Base-by-base conservation (phyloP, 2,329 filamentous ascomycete species). In the Aspergillus sp. region DNA sequence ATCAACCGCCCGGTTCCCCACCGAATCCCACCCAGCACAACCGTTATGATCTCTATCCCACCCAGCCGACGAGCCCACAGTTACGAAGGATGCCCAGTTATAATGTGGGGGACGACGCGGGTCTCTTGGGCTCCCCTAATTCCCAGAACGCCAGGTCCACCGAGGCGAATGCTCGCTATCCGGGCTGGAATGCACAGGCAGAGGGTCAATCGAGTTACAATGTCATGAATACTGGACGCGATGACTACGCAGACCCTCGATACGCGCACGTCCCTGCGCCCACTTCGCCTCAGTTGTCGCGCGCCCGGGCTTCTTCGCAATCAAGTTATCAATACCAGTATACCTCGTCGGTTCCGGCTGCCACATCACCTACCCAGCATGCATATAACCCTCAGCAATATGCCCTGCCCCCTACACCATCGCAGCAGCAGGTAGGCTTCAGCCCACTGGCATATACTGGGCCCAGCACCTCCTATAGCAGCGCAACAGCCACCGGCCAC, bases 101-200 rank as follows among this genome's bases (percentile, higher is more conserved):
- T 79, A 88, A 92, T 74, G 86, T 84, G 66, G 90, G 89, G 65
- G 91, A 95, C 74, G 90, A 94, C 73, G 80, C 82, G 51, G 77
- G 80, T 52, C 85, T 87, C 58, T 78, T 79, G 59, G 76, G 78
- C 60, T 58, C 72, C 9, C 55, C 70, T 9, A 67, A 68, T 47
- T 67, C 67, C 30, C 66, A 70, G 49, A 66, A 68, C 43, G 41
- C 69, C 15, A 70, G 69, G 59, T 74, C 76, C 59, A 73, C 72
- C 41, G 78, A 78, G 57, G 67, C 69, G 17, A 71, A 70, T 57
- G 58, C 70, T 57, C 71, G 73, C 21, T 76, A 76, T 65, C 54
- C 69, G 64, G 67, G 78, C 68, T 72, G 73, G 66, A 63, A 77
- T 73, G 70, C 73, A 72, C 65, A 69, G 71, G 51, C 76, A 76